These are phyloP conservation scores for Colletotrichum orchidophilum DNA, from an alignment of 2,329 filamentous ascomycete species.

Conservation along the genomic window DNA sequence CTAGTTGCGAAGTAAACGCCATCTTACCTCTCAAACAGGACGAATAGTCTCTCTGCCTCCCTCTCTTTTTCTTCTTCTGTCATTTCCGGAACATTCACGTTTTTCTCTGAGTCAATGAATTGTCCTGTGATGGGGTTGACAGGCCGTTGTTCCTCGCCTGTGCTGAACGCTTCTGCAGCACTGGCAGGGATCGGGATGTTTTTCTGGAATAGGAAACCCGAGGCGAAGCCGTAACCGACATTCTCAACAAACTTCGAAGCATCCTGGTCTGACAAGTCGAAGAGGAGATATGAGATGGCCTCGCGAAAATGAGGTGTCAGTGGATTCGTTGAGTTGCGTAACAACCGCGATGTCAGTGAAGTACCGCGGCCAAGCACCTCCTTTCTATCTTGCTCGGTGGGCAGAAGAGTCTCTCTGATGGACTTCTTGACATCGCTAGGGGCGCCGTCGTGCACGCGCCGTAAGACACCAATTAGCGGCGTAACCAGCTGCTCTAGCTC, in stretches of 20 bases:
- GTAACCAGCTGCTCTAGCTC: slow-evolving; percentile 79
- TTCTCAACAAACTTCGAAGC: slow-evolving; percentile 85
- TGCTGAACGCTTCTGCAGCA: slow-evolving; percentile 62
- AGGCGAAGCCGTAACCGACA: slow-evolving; percentile 93
- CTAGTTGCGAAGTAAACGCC: too few species aligned
- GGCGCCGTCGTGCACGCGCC: slow-evolving; percentile 75
- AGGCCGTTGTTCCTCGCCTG: slow-evolving; percentile 45
- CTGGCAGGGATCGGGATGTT: slow-evolving; percentile 80
- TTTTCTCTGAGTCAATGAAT: slow-evolving; percentile 73
- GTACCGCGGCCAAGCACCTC: slow-evolving; percentile 80
- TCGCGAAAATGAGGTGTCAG: slow-evolving; percentile 76
- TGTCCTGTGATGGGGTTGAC: slow-evolving; percentile 92
- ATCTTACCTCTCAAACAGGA: slow-evolving; percentile 83
- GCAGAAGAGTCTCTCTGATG: slow-evolving; percentile 76
- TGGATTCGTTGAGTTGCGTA: slow-evolving; percentile 81
- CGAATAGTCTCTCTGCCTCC: slow-evolving; percentile 89
- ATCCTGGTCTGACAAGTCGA: slow-evolving; percentile 86
- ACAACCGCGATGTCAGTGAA: slow-evolving; percentile 78
- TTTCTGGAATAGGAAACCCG: slow-evolving; percentile 87
- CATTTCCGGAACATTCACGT: slow-evolving; percentile 75
- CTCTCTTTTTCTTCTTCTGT: slow-evolving; percentile 90
- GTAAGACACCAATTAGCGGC: slow-evolving; percentile 79
- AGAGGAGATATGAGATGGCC: slow-evolving; percentile 81
- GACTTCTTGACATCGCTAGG: slow-evolving; percentile 68
- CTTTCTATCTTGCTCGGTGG: slow-evolving; percentile 78